phyloP scores from a whole-genome alignment of 164 flowering plant genomes.

The Chloranthus sessilifolius region DNA sequence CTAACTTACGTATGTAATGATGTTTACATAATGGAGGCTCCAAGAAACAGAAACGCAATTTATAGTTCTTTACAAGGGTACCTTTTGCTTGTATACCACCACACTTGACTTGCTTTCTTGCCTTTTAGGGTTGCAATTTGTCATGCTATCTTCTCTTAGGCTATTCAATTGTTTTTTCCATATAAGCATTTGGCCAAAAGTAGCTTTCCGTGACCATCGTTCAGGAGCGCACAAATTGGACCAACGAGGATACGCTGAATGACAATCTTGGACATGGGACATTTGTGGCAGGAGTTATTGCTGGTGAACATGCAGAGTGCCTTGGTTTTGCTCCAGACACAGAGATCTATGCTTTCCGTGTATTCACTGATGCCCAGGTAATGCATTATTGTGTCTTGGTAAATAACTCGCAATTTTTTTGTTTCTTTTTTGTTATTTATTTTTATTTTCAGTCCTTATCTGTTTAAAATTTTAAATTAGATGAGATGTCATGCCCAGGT shows the following conservation, averaged over 20 bases:
- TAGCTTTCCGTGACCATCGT: constrained; percentile 1
- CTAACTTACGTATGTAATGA: too few relatives aligned
- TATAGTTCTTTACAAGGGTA: too few relatives aligned
- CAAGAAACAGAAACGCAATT: too few relatives aligned
- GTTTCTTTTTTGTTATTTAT: neutral
- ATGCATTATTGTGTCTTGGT: constrained; percentile 25
- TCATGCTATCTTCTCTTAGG: too few relatives aligned
- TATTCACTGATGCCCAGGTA: constrained; percentile 99
- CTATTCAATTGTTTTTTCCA: too few relatives aligned
- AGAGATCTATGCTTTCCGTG: constrained; percentile 95
- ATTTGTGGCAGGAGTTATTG: constrained; percentile 97
- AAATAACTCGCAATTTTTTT: neutral
- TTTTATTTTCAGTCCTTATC: neutral
- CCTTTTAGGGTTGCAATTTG: too few relatives aligned
- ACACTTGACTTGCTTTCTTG: too few relatives aligned
- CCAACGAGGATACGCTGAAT: constrained; percentile 89
- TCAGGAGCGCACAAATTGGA: constrained; percentile 99
- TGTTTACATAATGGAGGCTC: too few relatives aligned
- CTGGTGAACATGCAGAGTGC: constrained; percentile 88
- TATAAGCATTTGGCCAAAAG: too few relatives aligned
- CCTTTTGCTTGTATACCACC: too few relatives aligned
- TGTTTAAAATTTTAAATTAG: too few relatives aligned
- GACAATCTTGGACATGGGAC: constrained; percentile 99
- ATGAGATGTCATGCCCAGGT: too few relatives aligned
- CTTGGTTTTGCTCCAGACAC: constrained; percentile 99